phyloP scores from a whole-genome alignment of 139 green algal species.

The Coelastrella sp. region DNA sequence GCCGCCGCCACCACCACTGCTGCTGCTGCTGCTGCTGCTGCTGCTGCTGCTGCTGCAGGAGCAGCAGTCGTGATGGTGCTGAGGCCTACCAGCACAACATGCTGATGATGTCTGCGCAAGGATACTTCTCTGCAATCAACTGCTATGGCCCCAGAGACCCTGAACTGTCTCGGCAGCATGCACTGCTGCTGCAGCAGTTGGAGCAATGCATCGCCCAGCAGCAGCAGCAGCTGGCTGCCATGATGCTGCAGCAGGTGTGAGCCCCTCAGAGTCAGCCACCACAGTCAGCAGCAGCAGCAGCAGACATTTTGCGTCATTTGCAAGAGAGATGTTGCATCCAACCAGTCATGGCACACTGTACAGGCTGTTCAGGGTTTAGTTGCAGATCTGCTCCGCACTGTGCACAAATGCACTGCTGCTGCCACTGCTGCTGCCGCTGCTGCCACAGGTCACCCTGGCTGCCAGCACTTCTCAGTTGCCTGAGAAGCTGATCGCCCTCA shows the following conservation, averaged over 20 bases:
- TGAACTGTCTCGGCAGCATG: background rate
- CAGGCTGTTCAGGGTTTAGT: background rate
- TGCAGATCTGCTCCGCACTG: no score
- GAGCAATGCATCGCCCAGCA: background rate
- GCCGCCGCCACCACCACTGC: background rate
- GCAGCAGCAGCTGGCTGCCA: background rate
- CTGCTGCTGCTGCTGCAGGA: conserved; percentile 7
- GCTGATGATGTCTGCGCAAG: background rate
- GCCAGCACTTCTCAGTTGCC: background rate
- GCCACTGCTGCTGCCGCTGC: conserved; percentile 7
- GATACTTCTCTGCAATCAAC: background rate
- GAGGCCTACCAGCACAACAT: background rate
- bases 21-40: conserved; percentile 2
- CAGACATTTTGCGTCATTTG: background rate
- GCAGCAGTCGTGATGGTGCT: background rate
- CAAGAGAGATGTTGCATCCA: background rate
- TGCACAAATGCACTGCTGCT: no score
- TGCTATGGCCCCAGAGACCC: background rate
- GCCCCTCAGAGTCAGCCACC: background rate
- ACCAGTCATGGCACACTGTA: background rate
- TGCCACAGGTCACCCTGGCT: background rate
- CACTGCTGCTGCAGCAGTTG: background rate
- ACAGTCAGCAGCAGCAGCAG: background rate
- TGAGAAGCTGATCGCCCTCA: conserved; percentile 28
- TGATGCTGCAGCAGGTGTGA: conserved; percentile 31